Evolutionary conservation across 345 rosid genomes (phyloP).

Genomic region (Murraya koenigii): DNA sequence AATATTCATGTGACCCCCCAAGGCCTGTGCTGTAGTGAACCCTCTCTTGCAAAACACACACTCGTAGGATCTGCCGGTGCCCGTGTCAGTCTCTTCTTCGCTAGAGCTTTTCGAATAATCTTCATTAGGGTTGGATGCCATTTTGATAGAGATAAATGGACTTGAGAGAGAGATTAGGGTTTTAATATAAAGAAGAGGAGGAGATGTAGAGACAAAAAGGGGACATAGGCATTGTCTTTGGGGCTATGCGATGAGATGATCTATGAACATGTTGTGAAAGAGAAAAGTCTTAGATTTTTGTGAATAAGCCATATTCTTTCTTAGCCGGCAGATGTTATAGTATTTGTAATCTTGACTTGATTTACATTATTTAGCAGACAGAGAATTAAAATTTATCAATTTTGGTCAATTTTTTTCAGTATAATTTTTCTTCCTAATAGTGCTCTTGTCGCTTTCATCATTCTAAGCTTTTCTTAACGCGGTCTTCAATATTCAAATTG

Average conservation of each 20-base stretch:
- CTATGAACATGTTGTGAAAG: slow-evolving; percentile 2
- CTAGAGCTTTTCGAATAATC: slow-evolving; percentile 36
- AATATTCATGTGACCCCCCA: slow-evolving; percentile 95
- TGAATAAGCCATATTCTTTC: neutral
- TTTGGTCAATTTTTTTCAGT: neutral
- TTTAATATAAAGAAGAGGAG: slow-evolving; percentile 12
- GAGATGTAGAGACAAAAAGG: slow-evolving; percentile 25
- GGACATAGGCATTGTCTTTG: slow-evolving; percentile 25
- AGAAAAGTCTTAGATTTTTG: slow-evolving; percentile 30
- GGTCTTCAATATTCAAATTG: slow-evolving; percentile 19
- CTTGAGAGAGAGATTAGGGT: slow-evolving; percentile 4
- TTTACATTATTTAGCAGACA: neutral
- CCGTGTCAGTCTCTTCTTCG: slow-evolving; percentile 24
- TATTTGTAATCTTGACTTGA: no score
- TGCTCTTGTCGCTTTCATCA: slow-evolving; percentile 29
- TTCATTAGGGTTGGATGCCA: slow-evolving; percentile 33
- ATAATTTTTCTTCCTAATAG: slow-evolving; percentile 9
- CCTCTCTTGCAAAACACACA: slow-evolving; percentile 90
- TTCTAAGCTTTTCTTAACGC: slow-evolving; percentile 15
- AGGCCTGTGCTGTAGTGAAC: slow-evolving; percentile 89
- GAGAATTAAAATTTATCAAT: no score
- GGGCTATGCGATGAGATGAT: neutral
- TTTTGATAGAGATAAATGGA: slow-evolving; percentile 7
- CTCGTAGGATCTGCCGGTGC: slow-evolving; percentile 48
- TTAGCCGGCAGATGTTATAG: slow-evolving; percentile 32